Percentiles rank a stretch among this genome's conserved stretches.
Evolutionary conservation across 1,139 yeast species (phyloP).

Genomic region (Lodderomyces pseudojiufengensis): DNA sequence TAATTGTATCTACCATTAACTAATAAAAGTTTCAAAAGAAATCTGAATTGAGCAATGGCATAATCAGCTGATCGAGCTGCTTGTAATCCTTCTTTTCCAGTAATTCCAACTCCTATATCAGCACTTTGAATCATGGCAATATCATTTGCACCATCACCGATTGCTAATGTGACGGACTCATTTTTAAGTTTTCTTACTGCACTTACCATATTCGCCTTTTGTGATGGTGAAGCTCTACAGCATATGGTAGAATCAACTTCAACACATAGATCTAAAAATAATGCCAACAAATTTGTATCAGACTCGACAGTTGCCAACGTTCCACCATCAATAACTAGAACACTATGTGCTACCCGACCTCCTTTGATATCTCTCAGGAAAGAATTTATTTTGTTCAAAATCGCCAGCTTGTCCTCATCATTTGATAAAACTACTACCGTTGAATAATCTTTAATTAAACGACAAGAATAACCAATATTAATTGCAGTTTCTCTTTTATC

Average conservation of each 20-base stretch:
- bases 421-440: conserved; percentile 74
- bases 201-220: conserved; percentile 85
- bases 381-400: conserved; percentile 54
- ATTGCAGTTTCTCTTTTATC: conserved; percentile 98
- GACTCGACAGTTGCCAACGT: conserved; percentile 70
- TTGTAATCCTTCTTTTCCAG: conserved; percentile 95
- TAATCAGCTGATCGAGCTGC: conserved; percentile 96
- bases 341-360: conserved; percentile 87
- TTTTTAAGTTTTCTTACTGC: conserved; percentile 66
- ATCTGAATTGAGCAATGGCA: conserved; percentile 92
- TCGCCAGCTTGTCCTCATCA: conserved; percentile 49
- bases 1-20: conserved; percentile 97
- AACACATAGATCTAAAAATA: conserved; percentile 80
- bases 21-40: conserved; percentile 69
- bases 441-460: conserved; percentile 87
- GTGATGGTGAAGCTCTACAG: conserved; percentile 96
- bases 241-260: conserved; percentile 88
- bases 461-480: conserved; percentile 93
- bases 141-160: conserved; percentile 99
- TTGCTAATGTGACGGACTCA: conserved; percentile 79
- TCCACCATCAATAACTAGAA: conserved; percentile 88
- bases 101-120: conserved; percentile 94
- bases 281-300: conserved; percentile 65
- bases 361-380: conserved; percentile 58
- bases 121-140: conserved; percentile 99